Percentiles rank a stretch among this genome's conserved stretches.
Evolutionary conservation across 2,329 filamentous ascomycete genomes (phyloP).

Genomic region (Myriosclerotinia scirpicola): DNA sequence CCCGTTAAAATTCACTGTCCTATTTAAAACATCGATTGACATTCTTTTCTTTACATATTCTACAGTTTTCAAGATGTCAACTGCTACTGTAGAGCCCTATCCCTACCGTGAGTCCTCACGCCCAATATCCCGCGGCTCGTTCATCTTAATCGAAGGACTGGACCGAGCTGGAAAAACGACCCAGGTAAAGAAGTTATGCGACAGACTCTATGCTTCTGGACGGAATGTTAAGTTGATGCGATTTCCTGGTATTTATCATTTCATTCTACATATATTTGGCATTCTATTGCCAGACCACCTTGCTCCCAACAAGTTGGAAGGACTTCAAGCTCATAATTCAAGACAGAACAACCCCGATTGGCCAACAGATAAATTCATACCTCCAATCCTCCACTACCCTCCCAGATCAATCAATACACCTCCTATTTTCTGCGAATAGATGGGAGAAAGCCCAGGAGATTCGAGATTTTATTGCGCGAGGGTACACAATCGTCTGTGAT

Average conservation of each 20-base stretch:
- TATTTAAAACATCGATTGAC: neutral
- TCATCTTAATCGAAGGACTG: conserved; percentile 71
- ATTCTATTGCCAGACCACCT: neutral
- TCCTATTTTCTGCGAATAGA: conserved; percentile 71
- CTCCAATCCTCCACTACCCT: conserved; percentile 58
- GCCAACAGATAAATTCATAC: conserved; percentile 67
- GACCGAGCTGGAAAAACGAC: conserved; percentile 73
- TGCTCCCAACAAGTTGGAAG: neutral
- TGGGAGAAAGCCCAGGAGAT: conserved; percentile 59
- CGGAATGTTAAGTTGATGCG: conserved; percentile 57
- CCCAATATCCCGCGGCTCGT: conserved; percentile 50
- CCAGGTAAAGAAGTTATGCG: conserved; percentile 60
- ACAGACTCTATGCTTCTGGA: conserved; percentile 52
- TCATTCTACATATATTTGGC: neutral
- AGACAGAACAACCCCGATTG: conserved; percentile 68
- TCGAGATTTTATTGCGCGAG: conserved; percentile 55
- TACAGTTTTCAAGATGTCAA: conserved; percentile 26
- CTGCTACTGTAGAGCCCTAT: conserved; percentile 24
- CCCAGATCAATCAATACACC: conserved; percentile 70
- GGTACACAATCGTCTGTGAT: conserved; percentile 80
- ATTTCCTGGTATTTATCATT: conserved; percentile 58
- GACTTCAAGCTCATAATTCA: conserved; percentile 19
- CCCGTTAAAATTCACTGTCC: neutral
- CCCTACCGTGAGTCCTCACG: conserved; percentile 36
- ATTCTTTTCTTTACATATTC: neutral